phyloP scores from a whole-genome alignment of 2,329 filamentous ascomycete genomes.

The Ophiostoma angusticollis region DNA sequence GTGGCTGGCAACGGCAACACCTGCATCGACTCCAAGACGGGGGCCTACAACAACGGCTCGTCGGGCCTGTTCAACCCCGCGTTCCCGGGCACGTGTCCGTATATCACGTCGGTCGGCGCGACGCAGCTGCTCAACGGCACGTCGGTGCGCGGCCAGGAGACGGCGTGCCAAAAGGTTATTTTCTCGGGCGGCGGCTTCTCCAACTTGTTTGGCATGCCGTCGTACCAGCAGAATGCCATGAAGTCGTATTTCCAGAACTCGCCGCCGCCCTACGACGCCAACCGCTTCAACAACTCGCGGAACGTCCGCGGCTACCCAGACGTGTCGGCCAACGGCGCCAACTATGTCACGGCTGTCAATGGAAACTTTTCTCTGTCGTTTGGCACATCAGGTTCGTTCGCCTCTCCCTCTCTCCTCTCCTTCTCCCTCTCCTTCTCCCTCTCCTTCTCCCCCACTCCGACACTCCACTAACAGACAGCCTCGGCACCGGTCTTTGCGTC shows the following conservation, averaged over 20 bases:
- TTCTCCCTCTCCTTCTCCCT: neutral
- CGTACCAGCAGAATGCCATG: slow-evolving; percentile 25
- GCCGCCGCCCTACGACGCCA: slow-evolving; percentile 28
- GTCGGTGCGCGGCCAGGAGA: slow-evolving; percentile 26
- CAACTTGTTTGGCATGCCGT: slow-evolving; percentile 30
- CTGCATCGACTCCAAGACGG: slow-evolving; percentile 23
- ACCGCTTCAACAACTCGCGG: slow-evolving; percentile 29
- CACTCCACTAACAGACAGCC: no score
- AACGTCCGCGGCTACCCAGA: slow-evolving; percentile 14
- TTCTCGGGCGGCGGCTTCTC: slow-evolving; percentile 33
- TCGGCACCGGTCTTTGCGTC: slow-evolving; percentile 44
- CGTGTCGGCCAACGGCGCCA: slow-evolving; percentile 16
- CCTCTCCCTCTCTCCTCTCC: neutral
- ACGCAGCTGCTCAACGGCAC: slow-evolving; percentile 31
- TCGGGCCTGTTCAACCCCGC: slow-evolving; percentile 33
- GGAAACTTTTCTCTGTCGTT: slow-evolving; percentile 29
- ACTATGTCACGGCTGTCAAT: slow-evolving; percentile 29
- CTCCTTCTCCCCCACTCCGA: no score
- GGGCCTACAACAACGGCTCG: slow-evolving; percentile 18
- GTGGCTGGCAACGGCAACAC: slow-evolving; percentile 26
- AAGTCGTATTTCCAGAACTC: slow-evolving; percentile 19
- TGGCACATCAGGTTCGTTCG: slow-evolving; percentile 30
- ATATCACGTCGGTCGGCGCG: slow-evolving; percentile 38
- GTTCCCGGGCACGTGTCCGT: slow-evolving; percentile 35
- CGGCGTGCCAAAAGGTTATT: slow-evolving; percentile 33